phyloP scores from a whole-genome alignment of 1,139 yeast species.

The Yamadazyma atlantica region DNA sequence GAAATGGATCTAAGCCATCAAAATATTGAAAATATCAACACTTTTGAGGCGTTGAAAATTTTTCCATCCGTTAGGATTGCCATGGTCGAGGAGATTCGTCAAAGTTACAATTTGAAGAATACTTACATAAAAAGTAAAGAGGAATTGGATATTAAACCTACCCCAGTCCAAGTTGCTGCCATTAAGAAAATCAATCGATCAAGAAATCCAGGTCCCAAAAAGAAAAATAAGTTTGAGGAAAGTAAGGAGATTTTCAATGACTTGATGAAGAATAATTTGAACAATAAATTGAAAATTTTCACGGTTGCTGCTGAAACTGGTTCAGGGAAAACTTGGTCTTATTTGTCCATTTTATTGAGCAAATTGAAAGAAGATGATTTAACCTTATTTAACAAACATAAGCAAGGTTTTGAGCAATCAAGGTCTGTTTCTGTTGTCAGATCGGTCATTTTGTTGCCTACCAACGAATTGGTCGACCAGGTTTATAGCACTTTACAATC shows the following conservation, averaged over 20 bases:
- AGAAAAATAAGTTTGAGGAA: constrained; percentile 23
- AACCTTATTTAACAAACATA: constrained; percentile 24
- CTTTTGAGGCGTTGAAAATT: constrained; percentile 65
- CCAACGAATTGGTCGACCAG: constrained; percentile 85
- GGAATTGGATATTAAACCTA: constrained; percentile 35
- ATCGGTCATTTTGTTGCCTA: constrained; percentile 78
- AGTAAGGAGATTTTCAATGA: constrained; percentile 25
- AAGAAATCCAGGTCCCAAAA: constrained; percentile 22
- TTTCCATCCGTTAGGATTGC: constrained; percentile 67
- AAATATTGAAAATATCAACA: constrained; percentile 49
- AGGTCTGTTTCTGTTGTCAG: constrained; percentile 49
- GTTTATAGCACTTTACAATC: constrained; percentile 55
- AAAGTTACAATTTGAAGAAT: constrained; percentile 43
- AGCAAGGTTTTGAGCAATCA: constrained; percentile 30
- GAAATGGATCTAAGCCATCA: constrained; percentile 21
- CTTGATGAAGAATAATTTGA: constrained; percentile 30
- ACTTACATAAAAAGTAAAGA: constrained; percentile 33
- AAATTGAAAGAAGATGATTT: constrained; percentile 59
- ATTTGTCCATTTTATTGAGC: constrained; percentile 72
- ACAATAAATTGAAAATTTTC: constrained; percentile 54
- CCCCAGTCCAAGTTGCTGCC: constrained; percentile 48
- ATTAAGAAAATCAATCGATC: constrained; percentile 43
- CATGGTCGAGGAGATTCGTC: constrained; percentile 56
- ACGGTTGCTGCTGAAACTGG: constrained; percentile 96
- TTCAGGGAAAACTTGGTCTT: constrained; percentile 94